Conservation (phyloP, 2,329 filamentous ascomycete species). For the Colletotrichum sidae region DNA sequence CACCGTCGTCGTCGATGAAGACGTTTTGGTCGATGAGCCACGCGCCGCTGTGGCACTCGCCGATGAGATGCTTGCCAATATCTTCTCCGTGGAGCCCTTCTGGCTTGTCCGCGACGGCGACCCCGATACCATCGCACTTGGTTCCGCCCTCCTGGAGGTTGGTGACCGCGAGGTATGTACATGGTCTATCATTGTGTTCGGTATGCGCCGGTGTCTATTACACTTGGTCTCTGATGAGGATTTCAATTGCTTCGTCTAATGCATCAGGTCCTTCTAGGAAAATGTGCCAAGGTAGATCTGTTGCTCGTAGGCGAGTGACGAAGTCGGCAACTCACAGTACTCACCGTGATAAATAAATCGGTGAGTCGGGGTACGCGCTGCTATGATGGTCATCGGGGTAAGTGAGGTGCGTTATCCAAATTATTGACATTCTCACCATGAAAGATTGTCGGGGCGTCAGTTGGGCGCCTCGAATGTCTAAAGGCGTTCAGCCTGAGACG, state of each 20-base stretch:
- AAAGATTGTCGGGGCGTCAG: too few species aligned
- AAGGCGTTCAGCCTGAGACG: too few species aligned
- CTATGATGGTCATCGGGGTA: too few species aligned
- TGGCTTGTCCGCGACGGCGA: conserved; percentile 65
- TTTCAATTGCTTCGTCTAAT: conserved; percentile 60
- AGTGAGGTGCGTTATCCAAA: too few species aligned
- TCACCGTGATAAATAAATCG: conserved; percentile 49
- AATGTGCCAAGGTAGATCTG: conserved; percentile 65
- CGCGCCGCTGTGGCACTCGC: conserved; percentile 48
- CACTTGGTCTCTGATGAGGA: conserved; percentile 62
- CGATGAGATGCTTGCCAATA: conserved; percentile 61
- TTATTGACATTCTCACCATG: too few species aligned
- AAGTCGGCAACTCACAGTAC: conserved; percentile 63
- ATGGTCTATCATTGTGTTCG: conserved; percentile 69
- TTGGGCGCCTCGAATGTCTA: too few species aligned
- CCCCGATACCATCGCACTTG: conserved; percentile 69
- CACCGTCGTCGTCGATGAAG: conserved; percentile 69
- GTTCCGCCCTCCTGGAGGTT: conserved; percentile 59
- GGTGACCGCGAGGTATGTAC: conserved; percentile 70
- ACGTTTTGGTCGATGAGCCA: conserved; percentile 70
- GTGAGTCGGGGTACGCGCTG: too few species aligned
- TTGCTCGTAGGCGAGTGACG: conserved; percentile 55
- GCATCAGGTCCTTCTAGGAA: conserved; percentile 59
- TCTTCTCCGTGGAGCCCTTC: conserved; percentile 70
- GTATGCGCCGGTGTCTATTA: conserved; percentile 75